Percentiles rank a stretch among this genome's conserved stretches.
These are phyloP conservation scores for Yarrowia sp. DNA, from an alignment of 805 yeast genomes.

Conservation along the genomic window DNA sequence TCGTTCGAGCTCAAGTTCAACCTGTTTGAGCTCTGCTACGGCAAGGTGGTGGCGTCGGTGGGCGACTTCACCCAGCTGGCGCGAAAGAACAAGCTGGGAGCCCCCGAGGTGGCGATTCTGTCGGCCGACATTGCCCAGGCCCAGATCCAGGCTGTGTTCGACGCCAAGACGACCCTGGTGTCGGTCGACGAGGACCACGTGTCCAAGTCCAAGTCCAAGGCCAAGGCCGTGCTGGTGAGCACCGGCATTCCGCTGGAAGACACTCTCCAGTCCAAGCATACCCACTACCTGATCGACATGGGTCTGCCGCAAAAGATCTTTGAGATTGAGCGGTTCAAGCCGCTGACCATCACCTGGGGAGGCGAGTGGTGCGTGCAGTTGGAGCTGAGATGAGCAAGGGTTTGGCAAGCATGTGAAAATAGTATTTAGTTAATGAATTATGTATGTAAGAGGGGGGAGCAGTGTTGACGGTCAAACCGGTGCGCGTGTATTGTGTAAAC, in stretches of 20 bases:
- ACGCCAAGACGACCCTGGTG: constrained; percentile 20
- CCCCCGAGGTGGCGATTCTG: constrained; percentile 26
- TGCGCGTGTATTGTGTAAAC: no score
- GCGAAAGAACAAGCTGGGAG: constrained; percentile 25
- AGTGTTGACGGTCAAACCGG: no score
- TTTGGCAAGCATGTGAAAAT: background rate
- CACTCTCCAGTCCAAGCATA: constrained; percentile 56
- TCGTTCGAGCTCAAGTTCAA: constrained; percentile 35
- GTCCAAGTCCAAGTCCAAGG: constrained; percentile 14
- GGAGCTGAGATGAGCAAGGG: background rate
- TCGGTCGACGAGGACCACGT: constrained; percentile 9
- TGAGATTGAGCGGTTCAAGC: constrained; percentile 53
- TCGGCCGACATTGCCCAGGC: background rate
- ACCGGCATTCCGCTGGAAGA: constrained; percentile 46
- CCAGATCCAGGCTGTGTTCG: constrained; percentile 5
- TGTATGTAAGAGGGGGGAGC: background rate
- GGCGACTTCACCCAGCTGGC: constrained; percentile 11
- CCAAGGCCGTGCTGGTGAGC: constrained; percentile 22
- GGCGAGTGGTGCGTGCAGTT: constrained; percentile 34
- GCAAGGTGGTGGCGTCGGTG: constrained; percentile 17
- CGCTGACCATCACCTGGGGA: constrained; percentile 46
- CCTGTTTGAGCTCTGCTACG: constrained; percentile 38
- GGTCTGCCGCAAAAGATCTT: constrained; percentile 71
- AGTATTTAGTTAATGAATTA: background rate
- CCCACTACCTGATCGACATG: constrained; percentile 69